Conservation (phyloP, 2,329 filamentous ascomycete genomes). For the Penicillium sp. region DNA sequence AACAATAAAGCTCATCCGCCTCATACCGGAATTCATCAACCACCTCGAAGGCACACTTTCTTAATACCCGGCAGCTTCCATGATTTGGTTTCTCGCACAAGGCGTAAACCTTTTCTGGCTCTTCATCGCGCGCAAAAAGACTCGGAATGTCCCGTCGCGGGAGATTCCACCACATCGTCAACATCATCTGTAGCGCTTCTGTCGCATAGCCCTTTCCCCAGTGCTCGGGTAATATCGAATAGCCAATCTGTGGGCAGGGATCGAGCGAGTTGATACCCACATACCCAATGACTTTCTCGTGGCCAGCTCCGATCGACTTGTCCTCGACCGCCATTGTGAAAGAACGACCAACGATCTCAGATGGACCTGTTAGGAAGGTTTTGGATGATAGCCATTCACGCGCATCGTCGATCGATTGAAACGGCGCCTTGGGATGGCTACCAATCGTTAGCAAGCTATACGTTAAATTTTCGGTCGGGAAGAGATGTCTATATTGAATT, state of each 20-base stretch:
- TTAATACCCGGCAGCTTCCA: slow-evolving; percentile 24
- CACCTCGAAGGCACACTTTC: slow-evolving; percentile 27
- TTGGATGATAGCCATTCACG: slow-evolving; percentile 30
- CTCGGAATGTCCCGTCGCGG: slow-evolving; percentile 2
- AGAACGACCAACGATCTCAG: slow-evolving; percentile 23
- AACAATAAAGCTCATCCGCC: slow-evolving; percentile 17
- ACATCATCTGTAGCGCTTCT: slow-evolving; percentile 27
- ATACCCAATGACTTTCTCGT: slow-evolving; percentile 25
- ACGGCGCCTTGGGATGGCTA: slow-evolving; percentile 28
- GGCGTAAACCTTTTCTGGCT: slow-evolving; percentile 24
- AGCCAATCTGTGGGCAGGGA: slow-evolving; percentile 31
- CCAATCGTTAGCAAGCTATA: neutral
- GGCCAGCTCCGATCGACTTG: slow-evolving; percentile 16
- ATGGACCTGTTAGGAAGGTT: slow-evolving; percentile 20
- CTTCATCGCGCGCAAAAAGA: neutral
- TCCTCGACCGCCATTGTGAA: slow-evolving; percentile 28
- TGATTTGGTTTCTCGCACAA: slow-evolving; percentile 22
- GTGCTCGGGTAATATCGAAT: slow-evolving; percentile 26
- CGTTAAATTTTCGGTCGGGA: neutral
- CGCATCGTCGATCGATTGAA: slow-evolving; percentile 26
- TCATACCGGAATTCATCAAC: slow-evolving; percentile 9
- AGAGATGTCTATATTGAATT: neutral
- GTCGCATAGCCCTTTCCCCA: slow-evolving; percentile 36
- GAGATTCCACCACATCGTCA: slow-evolving; percentile 32
- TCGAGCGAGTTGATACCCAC: slow-evolving; percentile 25